Evolutionary conservation across 257 asterid species (phyloP).

Genomic region (Ehretia macrophylla): DNA sequence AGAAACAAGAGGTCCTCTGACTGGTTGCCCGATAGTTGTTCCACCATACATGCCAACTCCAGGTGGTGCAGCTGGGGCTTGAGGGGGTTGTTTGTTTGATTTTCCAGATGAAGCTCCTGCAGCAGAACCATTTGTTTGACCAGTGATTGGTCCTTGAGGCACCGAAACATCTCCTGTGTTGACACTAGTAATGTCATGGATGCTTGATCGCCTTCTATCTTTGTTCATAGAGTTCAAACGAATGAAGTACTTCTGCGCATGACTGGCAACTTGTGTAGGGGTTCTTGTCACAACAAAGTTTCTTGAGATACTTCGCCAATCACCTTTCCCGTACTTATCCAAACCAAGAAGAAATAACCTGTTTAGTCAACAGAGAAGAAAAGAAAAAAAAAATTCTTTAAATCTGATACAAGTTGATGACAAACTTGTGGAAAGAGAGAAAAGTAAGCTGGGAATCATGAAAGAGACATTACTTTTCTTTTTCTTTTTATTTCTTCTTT

Average conservation of each 20-base stretch:
- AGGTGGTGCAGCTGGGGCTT: slow-evolving; percentile 23
- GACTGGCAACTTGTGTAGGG: slow-evolving; percentile 97
- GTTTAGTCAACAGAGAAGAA: too few relatives aligned
- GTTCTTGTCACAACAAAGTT: slow-evolving; percentile 85
- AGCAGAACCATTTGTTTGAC: slow-evolving; percentile 48
- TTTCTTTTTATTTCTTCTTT: too few relatives aligned
- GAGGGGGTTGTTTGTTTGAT: slow-evolving; percentile 39
- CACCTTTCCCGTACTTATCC: slow-evolving; percentile 90
- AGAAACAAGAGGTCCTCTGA: slow-evolving; percentile 59
- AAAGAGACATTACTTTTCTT: too few relatives aligned
- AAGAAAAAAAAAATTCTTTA: too few relatives aligned
- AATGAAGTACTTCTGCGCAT: slow-evolving; percentile 88
- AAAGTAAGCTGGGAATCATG: too few relatives aligned
- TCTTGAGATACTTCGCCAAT: slow-evolving; percentile 90
- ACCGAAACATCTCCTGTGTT: slow-evolving; percentile 49
- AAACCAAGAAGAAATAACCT: slow-evolving; percentile 88
- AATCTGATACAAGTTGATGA: too few relatives aligned
- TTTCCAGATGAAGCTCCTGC: slow-evolving; percentile 40
- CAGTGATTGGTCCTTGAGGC: slow-evolving; percentile 73
- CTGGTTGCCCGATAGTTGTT: slow-evolving; percentile 70
- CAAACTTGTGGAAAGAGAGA: too few relatives aligned
- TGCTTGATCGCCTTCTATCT: slow-evolving; percentile 83
- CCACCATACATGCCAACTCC: slow-evolving; percentile 52
- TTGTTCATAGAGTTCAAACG: slow-evolving; percentile 90
- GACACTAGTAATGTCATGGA: slow-evolving; percentile 87